These are phyloP conservation scores for Neoscytalidium dimidiatum DNA, from an alignment of 2,329 filamentous ascomycete species.

Conservation along the genomic window DNA sequence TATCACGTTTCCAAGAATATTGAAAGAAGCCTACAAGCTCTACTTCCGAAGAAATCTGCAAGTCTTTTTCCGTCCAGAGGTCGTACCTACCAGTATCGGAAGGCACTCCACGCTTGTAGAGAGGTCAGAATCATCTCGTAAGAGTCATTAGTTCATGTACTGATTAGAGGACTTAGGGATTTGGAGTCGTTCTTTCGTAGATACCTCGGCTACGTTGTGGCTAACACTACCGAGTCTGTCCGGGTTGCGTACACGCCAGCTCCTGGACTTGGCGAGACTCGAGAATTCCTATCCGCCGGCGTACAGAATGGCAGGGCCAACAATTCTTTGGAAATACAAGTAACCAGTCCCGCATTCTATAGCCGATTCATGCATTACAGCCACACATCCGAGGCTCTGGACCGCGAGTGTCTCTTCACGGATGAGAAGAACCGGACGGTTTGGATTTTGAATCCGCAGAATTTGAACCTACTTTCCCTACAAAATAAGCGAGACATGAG, in stretches of 20 bases:
- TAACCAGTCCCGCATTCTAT: slow-evolving; percentile 69
- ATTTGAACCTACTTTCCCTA: slow-evolving; percentile 40
- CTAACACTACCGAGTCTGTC: slow-evolving; percentile 47
- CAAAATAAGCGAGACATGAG: slow-evolving; percentile 24
- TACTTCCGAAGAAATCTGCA: slow-evolving; percentile 60
- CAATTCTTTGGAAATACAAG: slow-evolving; percentile 55
- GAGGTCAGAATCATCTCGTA: slow-evolving; percentile 26
- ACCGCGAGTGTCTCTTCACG: slow-evolving; percentile 56
- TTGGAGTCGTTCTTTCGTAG: slow-evolving; percentile 43
- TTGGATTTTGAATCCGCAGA: slow-evolving; percentile 56
- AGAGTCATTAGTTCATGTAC: no score
- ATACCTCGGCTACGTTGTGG: slow-evolving; percentile 51
- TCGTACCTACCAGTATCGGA: slow-evolving; percentile 57
- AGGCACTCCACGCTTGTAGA: slow-evolving; percentile 57
- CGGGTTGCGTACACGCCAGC: slow-evolving; percentile 57
- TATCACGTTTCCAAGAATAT: slow-evolving; percentile 65
- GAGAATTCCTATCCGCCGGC: slow-evolving; percentile 33
- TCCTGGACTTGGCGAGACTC: slow-evolving; percentile 38
- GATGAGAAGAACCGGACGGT: slow-evolving; percentile 60
- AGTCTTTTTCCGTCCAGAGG: slow-evolving; percentile 68
- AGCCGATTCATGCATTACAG: slow-evolving; percentile 65
- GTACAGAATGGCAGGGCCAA: slow-evolving; percentile 21
- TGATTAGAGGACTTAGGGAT: slow-evolving; percentile 18
- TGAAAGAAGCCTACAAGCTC: slow-evolving; percentile 60
- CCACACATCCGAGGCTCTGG: slow-evolving; percentile 62